Base-by-base conservation (phyloP, 1,139 yeast species). In the Barnettozyma hawaiiensis region DNA sequence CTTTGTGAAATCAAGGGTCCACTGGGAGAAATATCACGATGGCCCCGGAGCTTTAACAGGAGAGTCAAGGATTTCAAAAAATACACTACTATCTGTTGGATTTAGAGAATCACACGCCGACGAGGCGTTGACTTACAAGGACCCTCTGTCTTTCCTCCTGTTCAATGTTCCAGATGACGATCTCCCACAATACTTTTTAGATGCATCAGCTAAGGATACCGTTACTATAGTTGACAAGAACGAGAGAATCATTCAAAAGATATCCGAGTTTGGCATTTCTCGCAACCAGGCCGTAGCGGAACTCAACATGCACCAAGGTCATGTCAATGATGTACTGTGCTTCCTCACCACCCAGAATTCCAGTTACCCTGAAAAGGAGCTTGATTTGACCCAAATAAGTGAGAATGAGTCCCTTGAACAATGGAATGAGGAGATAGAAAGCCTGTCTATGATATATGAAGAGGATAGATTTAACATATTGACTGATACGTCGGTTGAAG, bases 161-260 rank as follows among this genome's bases (percentile, higher is more conserved):
- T 81, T 90, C 53, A 94, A 90, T 56, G 74, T 90, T 3, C 97
- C 97, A 0, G 97, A 90, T 55, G 97, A 89, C 58, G 98, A 92
- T 57, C 65, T 92, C 35, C 98, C 98, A 0, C 44, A 55, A 3
- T 66, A 58, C 43, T 68, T 68, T 42, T 19, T 57, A 14, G 71
- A 70, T 23, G 63, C 69, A 33, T 77, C 74, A 48, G 65, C 76
- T 1, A 67, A 66, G 28, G 71, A 77, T 11, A 64, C 71, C 23
- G 63, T 78, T 37, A 77, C 68, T 36, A 65, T 78, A 14, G 69
- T 80, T 22, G 71, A 66, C 35, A 57, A 62, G 29, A 78, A 56
- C 37, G 60, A 79, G 52, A 69, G 73, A 46, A 64, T 71, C 29
- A 66, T 84, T 15, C 72, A 78, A 31, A 69, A 83, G 43, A 63